Evolutionary conservation across 306 rosid genomes (phyloP).

Genomic region (Fragaria vesca): DNA sequence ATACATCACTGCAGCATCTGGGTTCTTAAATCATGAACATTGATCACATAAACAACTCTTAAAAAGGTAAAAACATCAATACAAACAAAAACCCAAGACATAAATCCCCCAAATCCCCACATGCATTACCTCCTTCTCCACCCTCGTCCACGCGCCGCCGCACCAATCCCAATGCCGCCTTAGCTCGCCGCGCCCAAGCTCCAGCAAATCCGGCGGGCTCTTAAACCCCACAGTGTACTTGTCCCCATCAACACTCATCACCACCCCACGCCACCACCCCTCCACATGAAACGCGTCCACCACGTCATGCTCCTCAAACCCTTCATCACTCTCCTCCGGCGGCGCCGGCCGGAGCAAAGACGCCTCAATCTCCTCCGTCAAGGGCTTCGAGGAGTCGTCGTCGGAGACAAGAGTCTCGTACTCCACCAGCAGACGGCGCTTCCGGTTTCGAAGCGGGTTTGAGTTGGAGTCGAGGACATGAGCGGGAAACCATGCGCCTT

Average conservation of each 20-base stretch:
- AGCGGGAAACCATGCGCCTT: constrained; percentile 1
- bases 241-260: not conserved
- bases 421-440: not conserved
- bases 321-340: not conserved
- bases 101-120: not conserved
- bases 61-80: not conserved
- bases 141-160: constrained; percentile 1
- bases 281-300: constrained; percentile 14
- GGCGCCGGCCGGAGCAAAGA: constrained; percentile 9
- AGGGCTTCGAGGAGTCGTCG: not conserved
- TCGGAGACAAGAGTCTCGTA: constrained; percentile 6
- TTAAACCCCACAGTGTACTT: constrained; percentile 17
- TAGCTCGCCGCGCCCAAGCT: not conserved
- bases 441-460: not conserved
- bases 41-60: no score
- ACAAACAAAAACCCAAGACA: not conserved
- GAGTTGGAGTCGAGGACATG: not conserved
- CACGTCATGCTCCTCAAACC: constrained; percentile 7
- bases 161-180: constrained; percentile 23
- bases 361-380: not conserved
- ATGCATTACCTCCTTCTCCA: constrained; percentile 20
- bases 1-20: not conserved
- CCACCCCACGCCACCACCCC: constrained; percentile 25
- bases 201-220: constrained; percentile 24
- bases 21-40: not conserved